These are phyloP conservation scores for Thermomucor indicae-seudaticae DNA, from an alignment of 371 early-diverging fungal genomes.

Conservation along the genomic window DNA sequence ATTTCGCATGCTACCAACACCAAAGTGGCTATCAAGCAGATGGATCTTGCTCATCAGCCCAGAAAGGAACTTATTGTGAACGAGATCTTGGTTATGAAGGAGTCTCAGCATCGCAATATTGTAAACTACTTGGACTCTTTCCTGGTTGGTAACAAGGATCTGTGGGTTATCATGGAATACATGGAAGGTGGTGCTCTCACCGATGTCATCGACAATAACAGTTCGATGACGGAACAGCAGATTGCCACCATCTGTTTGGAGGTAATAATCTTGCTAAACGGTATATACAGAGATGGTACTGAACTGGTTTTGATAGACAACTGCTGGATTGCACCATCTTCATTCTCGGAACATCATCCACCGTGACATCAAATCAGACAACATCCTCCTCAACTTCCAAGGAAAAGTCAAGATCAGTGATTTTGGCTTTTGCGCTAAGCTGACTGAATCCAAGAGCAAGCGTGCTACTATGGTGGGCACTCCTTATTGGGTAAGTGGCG, in stretches of 20 bases:
- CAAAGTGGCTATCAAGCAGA: conserved; percentile 95
- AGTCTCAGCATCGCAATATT: conserved; percentile 92
- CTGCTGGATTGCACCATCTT: conserved; percentile 87
- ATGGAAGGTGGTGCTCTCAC: conserved; percentile 98
- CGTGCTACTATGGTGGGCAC: conserved; percentile 98
- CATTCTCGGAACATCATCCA: conserved; percentile 91
- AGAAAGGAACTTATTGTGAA: conserved; percentile 94
- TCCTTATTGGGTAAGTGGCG: conserved; percentile 66
- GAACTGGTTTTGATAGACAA: conserved; percentile 40
- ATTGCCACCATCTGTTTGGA: conserved; percentile 89
- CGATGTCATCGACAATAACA: conserved; percentile 91
- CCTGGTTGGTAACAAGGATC: conserved; percentile 74
- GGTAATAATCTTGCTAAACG: too few relatives aligned
- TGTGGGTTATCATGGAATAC: conserved; percentile 99
- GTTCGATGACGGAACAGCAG: conserved; percentile 84
- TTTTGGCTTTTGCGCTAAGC: conserved; percentile 96
- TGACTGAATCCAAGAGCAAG: conserved; percentile 80
- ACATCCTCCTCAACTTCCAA: conserved; percentile 79
- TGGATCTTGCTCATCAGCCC: conserved; percentile 91
- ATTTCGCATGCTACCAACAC: conserved; percentile 58
- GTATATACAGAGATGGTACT: not conserved
- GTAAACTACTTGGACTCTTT: conserved; percentile 93
- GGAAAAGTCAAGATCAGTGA: conserved; percentile 90
- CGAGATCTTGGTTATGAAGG: conserved; percentile 96
- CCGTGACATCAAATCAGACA: conserved; percentile 97